phyloP scores from a whole-genome alignment of 345 rosid genomes.

The Murraya paniculata region DNA sequence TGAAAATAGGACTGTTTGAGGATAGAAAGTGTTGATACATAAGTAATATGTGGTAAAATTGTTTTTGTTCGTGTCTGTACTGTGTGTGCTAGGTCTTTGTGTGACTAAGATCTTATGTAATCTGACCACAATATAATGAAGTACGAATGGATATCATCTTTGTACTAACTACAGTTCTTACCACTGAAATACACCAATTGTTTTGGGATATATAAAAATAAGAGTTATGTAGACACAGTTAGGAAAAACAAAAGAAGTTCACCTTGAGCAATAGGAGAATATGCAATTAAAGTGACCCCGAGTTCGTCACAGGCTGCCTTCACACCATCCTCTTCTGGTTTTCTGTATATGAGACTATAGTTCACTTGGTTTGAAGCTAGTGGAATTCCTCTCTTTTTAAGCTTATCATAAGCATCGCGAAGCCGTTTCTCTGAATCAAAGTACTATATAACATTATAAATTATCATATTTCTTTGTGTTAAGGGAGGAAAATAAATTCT shows the following conservation, averaged over 20 bases:
- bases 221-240: neutral
- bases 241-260: slow-evolving; percentile 5
- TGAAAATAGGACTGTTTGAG: neutral
- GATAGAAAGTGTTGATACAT: too few species aligned
- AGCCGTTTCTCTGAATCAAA: slow-evolving; percentile 63
- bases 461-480: neutral
- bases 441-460: slow-evolving; percentile 4
- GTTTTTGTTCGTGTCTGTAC: neutral
- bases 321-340: slow-evolving; percentile 83
- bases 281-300: slow-evolving; percentile 90
- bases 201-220: neutral
- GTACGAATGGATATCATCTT: neutral
- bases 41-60: neutral
- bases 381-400: slow-evolving; percentile 88
- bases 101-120: neutral
- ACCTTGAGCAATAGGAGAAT: slow-evolving; percentile 97
- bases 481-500: slow-evolving; percentile 3
- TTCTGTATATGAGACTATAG: slow-evolving; percentile 88
- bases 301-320: slow-evolving; percentile 92
- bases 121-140: neutral
- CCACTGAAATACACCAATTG: neutral
- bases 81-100: neutral
- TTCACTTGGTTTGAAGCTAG: slow-evolving; percentile 96
- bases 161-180: neutral
- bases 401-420: slow-evolving; percentile 71